Percentiles rank a stretch among this genome's conserved stretches.
These are phyloP conservation scores for Leccinum brunneo-olivaceum DNA, from an alignment of 1,284 basidiomycete genomes.

Conservation along the genomic window DNA sequence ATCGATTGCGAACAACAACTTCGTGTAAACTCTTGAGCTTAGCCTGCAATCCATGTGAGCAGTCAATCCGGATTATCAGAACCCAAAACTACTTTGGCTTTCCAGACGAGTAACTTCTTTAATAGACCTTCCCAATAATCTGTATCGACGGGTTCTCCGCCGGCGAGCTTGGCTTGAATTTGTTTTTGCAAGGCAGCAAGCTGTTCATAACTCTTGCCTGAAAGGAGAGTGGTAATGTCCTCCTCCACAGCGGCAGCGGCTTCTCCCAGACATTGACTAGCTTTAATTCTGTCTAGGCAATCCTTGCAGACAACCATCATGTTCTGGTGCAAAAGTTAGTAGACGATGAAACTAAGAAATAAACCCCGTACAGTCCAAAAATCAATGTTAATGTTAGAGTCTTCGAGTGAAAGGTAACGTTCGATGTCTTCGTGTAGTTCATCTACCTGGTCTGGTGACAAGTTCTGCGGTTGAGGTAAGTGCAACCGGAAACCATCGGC, in stretches of 20 bases:
- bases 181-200: constrained; percentile 78
- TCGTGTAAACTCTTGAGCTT: constrained; percentile 91
- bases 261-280: constrained; percentile 50
- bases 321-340: constrained; percentile 45
- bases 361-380: constrained; percentile 83
- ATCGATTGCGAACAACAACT: constrained; percentile 89
- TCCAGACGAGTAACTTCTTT: constrained; percentile 93
- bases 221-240: constrained; percentile 68
- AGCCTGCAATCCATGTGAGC: constrained; percentile 45
- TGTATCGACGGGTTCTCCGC: constrained; percentile 91
- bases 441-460: constrained; percentile 82
- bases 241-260: constrained; percentile 75
- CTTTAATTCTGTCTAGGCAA: constrained; percentile 73
- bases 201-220: constrained; percentile 80
- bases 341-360: constrained; percentile 1
- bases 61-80: background rate
- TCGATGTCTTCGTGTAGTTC: constrained; percentile 95
- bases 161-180: constrained; percentile 82
- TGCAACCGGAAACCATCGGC: background rate
- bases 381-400: constrained; percentile 80
- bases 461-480: constrained; percentile 51
- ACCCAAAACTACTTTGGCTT: constrained; percentile 70
- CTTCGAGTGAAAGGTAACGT: constrained; percentile 85
- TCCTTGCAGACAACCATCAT: constrained; percentile 98
- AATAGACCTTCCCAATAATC: constrained; percentile 97